Evolutionary conservation across 768 basidiomycete species (phyloP), one percentile per base, ranked within the genome.

Genomic region (Trametes villosa): DNA sequence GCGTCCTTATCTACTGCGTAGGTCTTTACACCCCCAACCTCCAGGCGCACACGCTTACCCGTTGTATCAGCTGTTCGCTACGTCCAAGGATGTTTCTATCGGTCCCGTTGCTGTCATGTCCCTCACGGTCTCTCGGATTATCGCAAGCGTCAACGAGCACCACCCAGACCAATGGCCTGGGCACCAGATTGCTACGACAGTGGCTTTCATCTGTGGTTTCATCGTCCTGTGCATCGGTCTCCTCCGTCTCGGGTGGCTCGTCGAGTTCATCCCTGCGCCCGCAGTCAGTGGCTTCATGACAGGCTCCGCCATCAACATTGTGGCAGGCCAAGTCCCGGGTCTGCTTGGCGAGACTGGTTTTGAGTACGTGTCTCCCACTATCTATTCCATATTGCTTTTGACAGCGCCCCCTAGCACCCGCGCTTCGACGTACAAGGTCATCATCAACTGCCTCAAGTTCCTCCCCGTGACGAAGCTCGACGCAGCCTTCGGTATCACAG

Each of bases 31-130:
- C 34, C 15, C 36, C 26, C n/a, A n/a, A 8, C 5, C 26, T 20
- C 38, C 18, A 22, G 27, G 29, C 9, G 6, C 24, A 36, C 33
- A 2, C 33, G 31, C 36, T 42, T 44, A 36, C 29, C 52, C 38
- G 27, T 49, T 53, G 40, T 24, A 33, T 9, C 64, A 93, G 89
- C 84, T 97, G 77, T 98, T 98, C 70, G 96, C 95, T 24, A 98
- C 97, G 0, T 93, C 93, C 29, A 98, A 98, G 75, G 97, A 99
- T 79, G 92, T 99, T 41, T 96, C 94, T n/a, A 98, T 99, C 66
- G 97, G 97, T 50, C 97, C 97, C 2, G 96, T 98, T 66, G 96
- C 97, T 9, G 96, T 99, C 71, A 97, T 99, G 95, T 96, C 94
- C 2, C 82, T 97, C 51, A 90, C 91, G 20, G 85, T 87, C 18